Percentiles rank a stretch among this genome's conserved stretches.
phyloP scores from a whole-genome alignment of 2,329 filamentous ascomycete genomes.

The Aureobasidium lini region DNA sequence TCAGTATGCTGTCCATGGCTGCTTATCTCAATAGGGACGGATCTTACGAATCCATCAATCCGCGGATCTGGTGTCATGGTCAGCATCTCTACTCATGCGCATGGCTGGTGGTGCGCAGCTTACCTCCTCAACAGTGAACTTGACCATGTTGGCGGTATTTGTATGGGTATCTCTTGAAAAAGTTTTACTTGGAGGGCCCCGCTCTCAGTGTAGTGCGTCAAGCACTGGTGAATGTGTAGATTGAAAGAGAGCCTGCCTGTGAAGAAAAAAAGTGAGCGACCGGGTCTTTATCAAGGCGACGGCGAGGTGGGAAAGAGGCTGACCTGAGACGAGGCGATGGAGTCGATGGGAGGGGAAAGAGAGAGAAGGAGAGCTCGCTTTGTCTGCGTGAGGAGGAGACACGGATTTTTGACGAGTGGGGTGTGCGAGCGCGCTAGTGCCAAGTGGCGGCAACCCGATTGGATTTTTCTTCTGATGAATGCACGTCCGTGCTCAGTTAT shows the following conservation, averaged over 20 bases:
- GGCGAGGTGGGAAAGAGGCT: conserved; percentile 8
- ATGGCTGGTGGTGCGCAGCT: neutral
- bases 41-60: conserved; percentile 54
- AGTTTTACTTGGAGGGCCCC: conserved; percentile 22
- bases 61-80: conserved; percentile 53
- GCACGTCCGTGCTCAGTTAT: neutral
- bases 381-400: neutral
- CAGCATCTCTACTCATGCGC: neutral
- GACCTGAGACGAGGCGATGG: conserved; percentile 12
- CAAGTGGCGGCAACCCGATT: neutral
- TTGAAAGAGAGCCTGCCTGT: conserved; percentile 22
- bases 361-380: conserved; percentile 2
- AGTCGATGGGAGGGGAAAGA: conserved; percentile 11
- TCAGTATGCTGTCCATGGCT: neutral
- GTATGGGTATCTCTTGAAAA: conserved; percentile 19
- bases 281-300: neutral
- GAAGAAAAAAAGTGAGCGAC: conserved; percentile 6
- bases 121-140: conserved; percentile 97
- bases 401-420: conserved; percentile 4
- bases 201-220: conserved; percentile 20
- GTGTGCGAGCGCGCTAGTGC: neutral
- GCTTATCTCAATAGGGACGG: neutral
- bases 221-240: conserved; percentile 12
- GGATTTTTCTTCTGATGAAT: neutral
- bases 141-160: conserved; percentile 97